Evolutionary conservation across 2,329 filamentous ascomycete species (phyloP), one percentile per base, ranked within the genome.

Genomic region (Neofusicoccum umdonicola): DNA sequence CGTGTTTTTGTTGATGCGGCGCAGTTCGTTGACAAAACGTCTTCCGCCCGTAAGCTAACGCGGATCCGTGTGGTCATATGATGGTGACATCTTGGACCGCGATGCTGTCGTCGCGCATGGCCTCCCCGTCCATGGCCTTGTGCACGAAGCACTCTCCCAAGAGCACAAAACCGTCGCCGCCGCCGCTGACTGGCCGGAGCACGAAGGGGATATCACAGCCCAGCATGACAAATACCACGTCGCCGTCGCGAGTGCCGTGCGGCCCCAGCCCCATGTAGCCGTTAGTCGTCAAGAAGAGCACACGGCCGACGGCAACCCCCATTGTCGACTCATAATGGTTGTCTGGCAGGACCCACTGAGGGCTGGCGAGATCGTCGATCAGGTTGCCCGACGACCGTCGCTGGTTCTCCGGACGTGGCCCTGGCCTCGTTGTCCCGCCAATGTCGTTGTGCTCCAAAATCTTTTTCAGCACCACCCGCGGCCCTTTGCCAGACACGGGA

Each of bases 141-240:
- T 66, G 39, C 39, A 63, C 60, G 61, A 50, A 64, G 58, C 65
- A 66, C 37, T 66, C 65, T 15, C 65, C 65, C 12, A 63, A 22
- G 11, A 66, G 44, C 39, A 41, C 48, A 35, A 51, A 66, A 22
- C 1, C 22, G 48, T 44, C 47, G 13, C 48, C 61, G 34, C 35
- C 22, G 56, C 11, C 41, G 31, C 41, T 39, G 27, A 35, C 42
- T 22, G 65, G 60, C 42, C 65, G 50, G 12, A 66, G 45, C 17
- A 66, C 35, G 39, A 64, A 50, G 5, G 65, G 65, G 45, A 64
- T 63, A 37, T 58, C 54, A 41, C 65, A 66, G 19, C 61, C 50
- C 19, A 66, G 48, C 52, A 66, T 45, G 45, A 64, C 47, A 27
- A 63, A 63, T n/a, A 66, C 56, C 13, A 66, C 47, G 37, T 66